phyloP scores from a whole-genome alignment of 345 rosid species.

The Rhizophora apiculata region DNA sequence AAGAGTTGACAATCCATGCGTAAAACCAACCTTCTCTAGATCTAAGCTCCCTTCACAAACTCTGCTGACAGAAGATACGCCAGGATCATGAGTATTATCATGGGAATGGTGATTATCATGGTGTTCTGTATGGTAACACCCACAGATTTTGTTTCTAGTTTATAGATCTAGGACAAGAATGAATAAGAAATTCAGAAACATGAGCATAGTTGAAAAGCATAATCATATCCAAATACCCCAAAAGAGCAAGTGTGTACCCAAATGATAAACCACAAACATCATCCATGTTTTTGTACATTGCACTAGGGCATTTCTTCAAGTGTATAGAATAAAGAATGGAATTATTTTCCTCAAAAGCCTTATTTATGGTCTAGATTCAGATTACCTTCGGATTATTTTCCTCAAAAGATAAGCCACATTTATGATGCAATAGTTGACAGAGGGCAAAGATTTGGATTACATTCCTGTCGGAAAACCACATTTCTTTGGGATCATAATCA shows the following conservation, averaged over 20 bases:
- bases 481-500: too few relatives aligned
- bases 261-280: not conserved
- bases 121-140: constrained; percentile 49
- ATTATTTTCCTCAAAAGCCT: not conserved
- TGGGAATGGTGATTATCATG: constrained; percentile 66
- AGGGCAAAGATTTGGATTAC: too few relatives aligned
- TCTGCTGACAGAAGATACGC: constrained; percentile 88
- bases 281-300: not conserved
- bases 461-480: too few relatives aligned
- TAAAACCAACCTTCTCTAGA: constrained; percentile 69
- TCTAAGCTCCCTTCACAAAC: constrained; percentile 92
- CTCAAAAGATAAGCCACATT: too few relatives aligned
- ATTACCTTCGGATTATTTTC: too few relatives aligned
- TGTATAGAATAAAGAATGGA: not conserved
- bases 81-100: constrained; percentile 93
- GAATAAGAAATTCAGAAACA: not conserved
- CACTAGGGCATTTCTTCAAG: not conserved
- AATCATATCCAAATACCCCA: not conserved
- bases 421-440: too few relatives aligned
- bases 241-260: not conserved
- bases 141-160: not conserved
- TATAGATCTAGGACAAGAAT: not conserved
- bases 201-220: not conserved
- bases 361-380: not conserved
- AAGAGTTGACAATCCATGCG: not conserved